phyloP scores from a whole-genome alignment of 257 asterid species.

The Jasminum sambac region DNA sequence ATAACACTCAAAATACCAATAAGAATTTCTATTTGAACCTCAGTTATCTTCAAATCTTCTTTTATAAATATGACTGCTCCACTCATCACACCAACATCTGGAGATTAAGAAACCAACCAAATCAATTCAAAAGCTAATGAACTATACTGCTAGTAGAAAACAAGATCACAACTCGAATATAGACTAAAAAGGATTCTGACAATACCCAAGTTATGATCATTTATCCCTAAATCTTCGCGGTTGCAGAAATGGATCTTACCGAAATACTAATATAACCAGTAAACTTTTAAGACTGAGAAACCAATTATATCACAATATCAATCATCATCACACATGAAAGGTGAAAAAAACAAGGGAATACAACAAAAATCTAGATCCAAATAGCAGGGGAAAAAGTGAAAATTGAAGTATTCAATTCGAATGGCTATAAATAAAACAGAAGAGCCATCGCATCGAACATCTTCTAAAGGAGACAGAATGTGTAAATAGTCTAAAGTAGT shows the following conservation, averaged over 20 bases:
- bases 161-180: not conserved
- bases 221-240: not conserved
- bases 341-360: not conserved
- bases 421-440: not conserved
- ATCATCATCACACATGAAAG: not conserved
- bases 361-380: not conserved
- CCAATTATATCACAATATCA: not conserved
- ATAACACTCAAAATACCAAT: conserved; percentile 76
- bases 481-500: not conserved
- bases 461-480: not conserved
- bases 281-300: not conserved
- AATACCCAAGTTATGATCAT: not conserved
- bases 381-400: not conserved
- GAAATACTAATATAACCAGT: not conserved
- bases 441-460: not conserved
- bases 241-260: not conserved
- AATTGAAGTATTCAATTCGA: not conserved
- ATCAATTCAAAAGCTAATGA: not conserved
- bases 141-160: not conserved
- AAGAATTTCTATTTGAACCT: conserved; percentile 78
- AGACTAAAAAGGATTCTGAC: not conserved
- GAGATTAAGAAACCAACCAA: not conserved
- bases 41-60: conserved; percentile 71
- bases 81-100: conserved; percentile 98
- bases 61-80: conserved; percentile 87